Evolutionary conservation across 208 protist species (phyloP).

Genomic region (Leptomonas seymouri): DNA sequence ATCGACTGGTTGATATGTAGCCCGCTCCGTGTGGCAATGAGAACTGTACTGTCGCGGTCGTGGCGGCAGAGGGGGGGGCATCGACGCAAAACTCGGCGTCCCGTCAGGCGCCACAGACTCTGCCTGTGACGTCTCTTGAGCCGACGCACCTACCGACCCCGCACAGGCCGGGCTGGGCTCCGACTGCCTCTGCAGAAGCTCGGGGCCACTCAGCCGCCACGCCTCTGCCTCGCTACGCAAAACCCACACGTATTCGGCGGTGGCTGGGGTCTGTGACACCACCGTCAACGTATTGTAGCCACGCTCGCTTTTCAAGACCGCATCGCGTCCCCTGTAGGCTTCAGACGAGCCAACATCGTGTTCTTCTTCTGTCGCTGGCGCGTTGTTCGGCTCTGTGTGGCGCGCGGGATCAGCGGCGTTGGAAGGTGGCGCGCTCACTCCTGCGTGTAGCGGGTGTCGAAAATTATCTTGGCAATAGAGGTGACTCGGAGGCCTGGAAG

Average conservation of each 20-base stretch:
- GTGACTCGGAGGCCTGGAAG: too few relatives aligned
- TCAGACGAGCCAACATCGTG: too few relatives aligned
- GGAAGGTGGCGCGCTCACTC: too few relatives aligned
- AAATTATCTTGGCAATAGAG: too few relatives aligned
- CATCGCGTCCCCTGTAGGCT: too few relatives aligned
- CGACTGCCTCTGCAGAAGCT: slow-evolving; percentile 38
- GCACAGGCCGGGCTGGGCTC: background rate
- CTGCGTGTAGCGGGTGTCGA: too few relatives aligned
- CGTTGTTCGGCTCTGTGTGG: too few relatives aligned
- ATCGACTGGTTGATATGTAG: background rate
- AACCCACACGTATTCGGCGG: slow-evolving; percentile 9
- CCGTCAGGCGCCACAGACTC: background rate
- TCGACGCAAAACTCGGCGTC: background rate
- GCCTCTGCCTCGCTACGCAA: slow-evolving; percentile 48
- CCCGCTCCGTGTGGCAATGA: background rate
- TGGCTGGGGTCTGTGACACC: background rate
- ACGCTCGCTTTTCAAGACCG: too few relatives aligned
- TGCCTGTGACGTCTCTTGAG: background rate
- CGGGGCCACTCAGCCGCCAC: slow-evolving; percentile 51
- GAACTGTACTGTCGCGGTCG: background rate
- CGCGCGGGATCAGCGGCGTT: too few relatives aligned
- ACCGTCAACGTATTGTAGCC: background rate
- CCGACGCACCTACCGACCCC: background rate
- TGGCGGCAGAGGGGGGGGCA: slow-evolving; percentile 6
- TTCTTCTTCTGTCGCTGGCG: too few relatives aligned